Percentiles rank a stretch among this genome's conserved stretches.
These are phyloP conservation scores for Candida nitratophila DNA, from an alignment of 805 yeast species.

Conservation along the genomic window DNA sequence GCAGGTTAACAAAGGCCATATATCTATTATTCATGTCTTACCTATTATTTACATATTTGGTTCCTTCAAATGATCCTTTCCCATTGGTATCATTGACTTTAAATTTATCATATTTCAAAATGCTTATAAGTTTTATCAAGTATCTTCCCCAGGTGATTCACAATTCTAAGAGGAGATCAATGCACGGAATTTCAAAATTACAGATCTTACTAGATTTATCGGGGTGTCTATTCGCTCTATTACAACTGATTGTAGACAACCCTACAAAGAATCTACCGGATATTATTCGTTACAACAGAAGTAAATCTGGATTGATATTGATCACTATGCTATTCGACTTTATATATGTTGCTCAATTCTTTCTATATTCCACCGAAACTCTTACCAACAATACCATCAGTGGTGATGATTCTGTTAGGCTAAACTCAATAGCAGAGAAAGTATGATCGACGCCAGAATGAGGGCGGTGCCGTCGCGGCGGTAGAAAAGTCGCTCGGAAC, in stretches of 20 bases:
- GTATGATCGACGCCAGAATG: background rate
- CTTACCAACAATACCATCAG: background rate
- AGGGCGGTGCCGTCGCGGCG: background rate
- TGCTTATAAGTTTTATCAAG: constrained; percentile 35
- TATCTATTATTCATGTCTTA: constrained; percentile 8
- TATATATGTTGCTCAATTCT: constrained; percentile 21
- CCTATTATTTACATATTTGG: constrained; percentile 14
- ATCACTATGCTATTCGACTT: constrained; percentile 27
- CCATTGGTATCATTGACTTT: constrained; percentile 22
- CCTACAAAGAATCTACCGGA: constrained; percentile 11
- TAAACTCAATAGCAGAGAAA: too few species aligned
- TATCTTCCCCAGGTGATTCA: constrained; percentile 44
- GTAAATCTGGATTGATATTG: constrained; percentile 34
- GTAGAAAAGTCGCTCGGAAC: too few species aligned
- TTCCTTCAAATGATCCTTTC: constrained; percentile 4
- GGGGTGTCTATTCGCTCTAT: constrained; percentile 33
- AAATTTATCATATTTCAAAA: constrained; percentile 36
- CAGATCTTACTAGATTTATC: constrained; percentile 33
- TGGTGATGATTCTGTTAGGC: background rate
- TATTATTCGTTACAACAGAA: constrained; percentile 32
- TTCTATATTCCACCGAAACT: constrained; percentile 4
- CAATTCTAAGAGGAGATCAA: constrained; percentile 34
- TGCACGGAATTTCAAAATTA: constrained; percentile 37
- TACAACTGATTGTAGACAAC: constrained; percentile 35
- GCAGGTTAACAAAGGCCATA: constrained; percentile 13